Evolutionary conservation across 305 asterid species (phyloP).

Genomic region (Solanum aculeatissimum): DNA sequence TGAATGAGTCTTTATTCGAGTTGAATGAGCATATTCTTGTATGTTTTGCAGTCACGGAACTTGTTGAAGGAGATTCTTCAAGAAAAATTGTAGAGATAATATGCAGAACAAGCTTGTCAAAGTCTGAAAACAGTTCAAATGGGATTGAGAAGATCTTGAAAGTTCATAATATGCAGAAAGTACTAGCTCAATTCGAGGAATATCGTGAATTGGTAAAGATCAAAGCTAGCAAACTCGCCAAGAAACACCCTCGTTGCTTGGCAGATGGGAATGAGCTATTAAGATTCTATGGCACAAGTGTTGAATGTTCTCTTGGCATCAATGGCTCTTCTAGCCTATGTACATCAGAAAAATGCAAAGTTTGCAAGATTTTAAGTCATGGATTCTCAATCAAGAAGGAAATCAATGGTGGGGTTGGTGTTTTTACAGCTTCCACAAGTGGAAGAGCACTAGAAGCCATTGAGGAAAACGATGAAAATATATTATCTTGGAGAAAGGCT

Average conservation of each 20-base stretch:
- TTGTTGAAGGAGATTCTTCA: constrained; percentile 75
- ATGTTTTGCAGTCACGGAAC: constrained; percentile 49
- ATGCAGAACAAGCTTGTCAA: constrained; percentile 43
- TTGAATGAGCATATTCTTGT: not conserved
- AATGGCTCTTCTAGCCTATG: constrained; percentile 51
- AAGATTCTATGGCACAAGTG: constrained; percentile 59
- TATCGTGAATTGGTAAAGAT: constrained; percentile 72
- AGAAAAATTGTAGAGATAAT: constrained; percentile 82
- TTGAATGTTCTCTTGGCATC: constrained; percentile 54
- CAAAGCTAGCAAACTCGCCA: constrained; percentile 57
- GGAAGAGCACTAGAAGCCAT: constrained; percentile 60
- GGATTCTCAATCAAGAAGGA: constrained; percentile 51
- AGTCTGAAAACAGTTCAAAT: constrained; percentile 19
- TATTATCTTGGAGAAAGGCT: constrained; percentile 27
- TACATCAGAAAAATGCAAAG: constrained; percentile 46
- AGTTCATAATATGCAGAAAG: constrained; percentile 86
- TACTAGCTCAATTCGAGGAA: constrained; percentile 75
- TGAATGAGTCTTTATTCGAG: not conserved
- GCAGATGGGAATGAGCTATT: constrained; percentile 93
- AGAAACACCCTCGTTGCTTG: constrained; percentile 79
- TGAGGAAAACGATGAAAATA: constrained; percentile 2
- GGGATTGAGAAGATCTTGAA: constrained; percentile 68
- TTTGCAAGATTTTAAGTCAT: constrained; percentile 45
- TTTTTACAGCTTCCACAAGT: constrained; percentile 82
- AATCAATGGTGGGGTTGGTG: constrained; percentile 37